phyloP scores from a whole-genome alignment of 306 rosid species.

The Lathyrus sativus region DNA sequence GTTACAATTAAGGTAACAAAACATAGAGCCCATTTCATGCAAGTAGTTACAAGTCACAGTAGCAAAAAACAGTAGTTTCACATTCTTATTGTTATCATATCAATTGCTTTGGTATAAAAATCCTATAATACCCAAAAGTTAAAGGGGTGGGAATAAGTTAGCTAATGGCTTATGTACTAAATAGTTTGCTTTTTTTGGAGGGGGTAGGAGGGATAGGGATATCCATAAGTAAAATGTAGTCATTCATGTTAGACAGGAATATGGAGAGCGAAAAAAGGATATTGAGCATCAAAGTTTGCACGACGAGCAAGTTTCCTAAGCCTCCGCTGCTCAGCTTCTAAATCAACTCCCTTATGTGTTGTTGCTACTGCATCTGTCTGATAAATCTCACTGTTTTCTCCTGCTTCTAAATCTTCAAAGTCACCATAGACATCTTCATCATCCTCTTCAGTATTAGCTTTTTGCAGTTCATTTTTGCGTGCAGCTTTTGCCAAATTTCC shows the following conservation, averaged over 20 bases:
- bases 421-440: conserved; percentile 65
- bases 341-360: conserved; percentile 48
- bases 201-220: not conserved
- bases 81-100: conserved; percentile 20
- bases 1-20: conserved; percentile 65
- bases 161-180: not conserved
- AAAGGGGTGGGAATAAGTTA: not conserved
- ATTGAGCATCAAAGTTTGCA: conserved; percentile 84
- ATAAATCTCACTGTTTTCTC: conserved; percentile 50
- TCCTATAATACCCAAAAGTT: not conserved
- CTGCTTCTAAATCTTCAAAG: conserved; percentile 94
- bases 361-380: conserved; percentile 40
- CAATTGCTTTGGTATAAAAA: not conserved
- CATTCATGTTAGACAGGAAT: not conserved
- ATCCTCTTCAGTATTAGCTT: conserved; percentile 49
- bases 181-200: not conserved
- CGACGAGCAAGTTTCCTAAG: conserved; percentile 82
- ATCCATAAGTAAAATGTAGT: conserved; percentile 5
- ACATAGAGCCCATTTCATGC: conserved; percentile 25
- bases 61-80: conserved; percentile 9
- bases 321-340: conserved; percentile 65
- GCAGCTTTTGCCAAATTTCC: conserved; percentile 92
- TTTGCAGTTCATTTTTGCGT: conserved; percentile 54
- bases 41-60: not conserved
- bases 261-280: conserved; percentile 59